phyloP scores from a whole-genome alignment of 2,329 filamentous ascomycete species.

The Nemania sp. region DNA sequence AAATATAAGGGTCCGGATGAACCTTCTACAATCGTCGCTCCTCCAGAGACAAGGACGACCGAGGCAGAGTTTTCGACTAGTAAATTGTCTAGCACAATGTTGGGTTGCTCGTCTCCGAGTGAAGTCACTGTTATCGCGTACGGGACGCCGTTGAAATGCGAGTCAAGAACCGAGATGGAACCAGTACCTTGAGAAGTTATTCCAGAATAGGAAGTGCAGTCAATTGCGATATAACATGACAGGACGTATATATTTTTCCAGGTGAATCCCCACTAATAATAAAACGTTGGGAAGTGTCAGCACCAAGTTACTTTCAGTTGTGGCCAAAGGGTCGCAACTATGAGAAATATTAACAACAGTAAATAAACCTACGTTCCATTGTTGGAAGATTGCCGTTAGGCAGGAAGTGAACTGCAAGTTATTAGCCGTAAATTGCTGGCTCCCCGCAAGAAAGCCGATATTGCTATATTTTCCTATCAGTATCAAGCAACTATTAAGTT shows the following conservation, averaged over 20 bases:
- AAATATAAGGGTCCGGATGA: not conserved
- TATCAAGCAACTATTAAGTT: no score
- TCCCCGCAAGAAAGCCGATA: not conserved
- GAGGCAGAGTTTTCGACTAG: not conserved
- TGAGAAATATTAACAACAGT: no score
- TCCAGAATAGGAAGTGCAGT: not conserved
- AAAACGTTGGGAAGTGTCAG: no score
- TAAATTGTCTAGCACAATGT: not conserved
- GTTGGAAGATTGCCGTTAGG: not conserved
- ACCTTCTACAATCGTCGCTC: not conserved
- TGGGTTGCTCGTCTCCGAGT: not conserved
- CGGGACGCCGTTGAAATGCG: not conserved
- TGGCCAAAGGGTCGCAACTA: no score
- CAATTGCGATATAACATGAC: not conserved
- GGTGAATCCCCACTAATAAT: not conserved
- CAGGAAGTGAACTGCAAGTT: not conserved
- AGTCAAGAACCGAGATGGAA: not conserved
- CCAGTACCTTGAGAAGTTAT: not conserved
- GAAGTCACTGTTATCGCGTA: not conserved
- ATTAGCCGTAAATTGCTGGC: not conserved
- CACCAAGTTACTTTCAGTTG: no score
- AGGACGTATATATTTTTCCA: conserved; percentile 4
- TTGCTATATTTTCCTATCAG: not conserved
- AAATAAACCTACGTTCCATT: conserved; percentile 1
- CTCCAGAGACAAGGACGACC: not conserved